A percentile compares a stretch with the other conserved stretches of the same genome.
These are phyloP conservation scores for Tetracladium maxilliforme DNA, from an alignment of 2,329 filamentous ascomycete genomes.

Conservation along the genomic window DNA sequence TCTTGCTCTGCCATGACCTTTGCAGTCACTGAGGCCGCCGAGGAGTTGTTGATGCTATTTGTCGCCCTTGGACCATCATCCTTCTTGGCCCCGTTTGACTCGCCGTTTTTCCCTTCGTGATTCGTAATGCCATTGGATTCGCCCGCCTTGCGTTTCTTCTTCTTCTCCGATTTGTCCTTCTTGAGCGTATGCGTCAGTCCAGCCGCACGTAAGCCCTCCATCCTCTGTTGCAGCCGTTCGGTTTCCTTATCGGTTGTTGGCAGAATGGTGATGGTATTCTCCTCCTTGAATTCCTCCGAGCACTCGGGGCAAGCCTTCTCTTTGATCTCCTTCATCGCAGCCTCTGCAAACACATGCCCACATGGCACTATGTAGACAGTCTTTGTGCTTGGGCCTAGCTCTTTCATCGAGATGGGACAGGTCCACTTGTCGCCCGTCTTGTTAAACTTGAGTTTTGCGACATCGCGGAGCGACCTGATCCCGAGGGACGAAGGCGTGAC, in stretches of 20 bases:
- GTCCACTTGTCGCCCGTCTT: slow-evolving; percentile 44
- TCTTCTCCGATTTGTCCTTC: slow-evolving; percentile 57
- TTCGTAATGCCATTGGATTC: slow-evolving; percentile 2
- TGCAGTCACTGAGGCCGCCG: slow-evolving; percentile 73
- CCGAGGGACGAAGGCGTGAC: too few species aligned
- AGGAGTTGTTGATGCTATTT: slow-evolving; percentile 70
- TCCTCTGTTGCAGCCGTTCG: slow-evolving; percentile 46
- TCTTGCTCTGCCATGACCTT: slow-evolving; percentile 82
- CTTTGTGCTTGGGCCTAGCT: slow-evolving; percentile 64
- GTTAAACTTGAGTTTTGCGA: slow-evolving; percentile 70
- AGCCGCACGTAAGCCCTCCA: slow-evolving; percentile 52
- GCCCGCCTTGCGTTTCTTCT: slow-evolving; percentile 21
- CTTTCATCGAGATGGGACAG: slow-evolving; percentile 79
- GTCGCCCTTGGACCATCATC: slow-evolving; percentile 5
- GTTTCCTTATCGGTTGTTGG: slow-evolving; percentile 59
- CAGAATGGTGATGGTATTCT: slow-evolving; percentile 74
- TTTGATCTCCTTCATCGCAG: slow-evolving; percentile 68
- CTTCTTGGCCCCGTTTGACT: slow-evolving; percentile 9
- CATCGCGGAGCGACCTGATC: slow-evolving; percentile 70
- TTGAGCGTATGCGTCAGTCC: slow-evolving; percentile 80
- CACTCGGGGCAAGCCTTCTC: slow-evolving; percentile 57
- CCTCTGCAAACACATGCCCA: slow-evolving; percentile 85
- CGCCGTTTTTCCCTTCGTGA: slow-evolving; percentile 8
- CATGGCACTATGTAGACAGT: slow-evolving; percentile 87
- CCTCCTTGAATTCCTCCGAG: slow-evolving; percentile 53